Base-by-base conservation (phyloP, 345 rosid species). In the Bruguiera parviflora region DNA sequence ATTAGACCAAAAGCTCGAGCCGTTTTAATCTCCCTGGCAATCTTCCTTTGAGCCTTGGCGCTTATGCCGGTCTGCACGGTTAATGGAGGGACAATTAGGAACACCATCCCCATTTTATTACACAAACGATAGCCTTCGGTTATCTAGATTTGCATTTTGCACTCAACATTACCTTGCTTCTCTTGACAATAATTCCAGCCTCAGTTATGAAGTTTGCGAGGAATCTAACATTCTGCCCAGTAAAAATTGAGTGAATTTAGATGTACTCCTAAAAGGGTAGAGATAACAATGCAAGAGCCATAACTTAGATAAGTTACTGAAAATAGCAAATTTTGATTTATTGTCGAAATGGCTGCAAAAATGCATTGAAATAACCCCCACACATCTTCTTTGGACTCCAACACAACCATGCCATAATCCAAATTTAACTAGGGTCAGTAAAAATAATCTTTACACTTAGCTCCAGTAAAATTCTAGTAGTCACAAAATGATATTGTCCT, bases 1-100 rank as follows among this genome's bases (percentile, higher is more conserved):
- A 94, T 80, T 58, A 91, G 81, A 24, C 98, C 97, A 46, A 94
- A 88, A 29, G 95, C 97, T 70, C 98, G 84, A 1, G 97, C 98
- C 8, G 91, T 93, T 78, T 91, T 93, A 75, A 91, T 93, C 89
- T 93, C 98, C 80, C 95, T 82, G 0, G 97, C 98, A 51, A 94
- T 70, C 87, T 87, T 91, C 78, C 97, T 85, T 79, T 91, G 97
- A 5, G 97, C 98, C 77, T 89, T 94, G 49, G 98, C 98, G 39
- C 96, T 89, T 32, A 94, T 88, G 66, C 91, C 88, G 69, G 95
- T 88, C 97, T 94, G 73, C 64, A 68, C 27, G 61, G 32, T 68
- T 51, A 20, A 74, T 11, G 47, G 22, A 47, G 2, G 24, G 29
- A 63, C 4, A 3, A 43, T 13, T 43, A 43, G 49, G 5, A 43